Base-by-base conservation (phyloP, 2,329 filamentous ascomycete genomes). In the Fusarium sp. region DNA sequence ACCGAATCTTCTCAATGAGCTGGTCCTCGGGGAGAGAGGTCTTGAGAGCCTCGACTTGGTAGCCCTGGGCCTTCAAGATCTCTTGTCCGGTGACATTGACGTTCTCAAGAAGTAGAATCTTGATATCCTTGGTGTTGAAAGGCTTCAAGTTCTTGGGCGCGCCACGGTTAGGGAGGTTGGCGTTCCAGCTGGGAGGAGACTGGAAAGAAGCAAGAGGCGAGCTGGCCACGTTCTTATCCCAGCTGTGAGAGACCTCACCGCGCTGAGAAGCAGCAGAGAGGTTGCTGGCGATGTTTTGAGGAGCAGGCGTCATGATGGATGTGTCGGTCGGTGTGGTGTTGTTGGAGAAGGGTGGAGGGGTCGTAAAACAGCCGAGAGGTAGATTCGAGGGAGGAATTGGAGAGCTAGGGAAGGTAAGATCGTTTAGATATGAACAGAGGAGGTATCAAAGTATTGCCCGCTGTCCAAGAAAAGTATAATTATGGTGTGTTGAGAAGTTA, bases 1-100 rank as follows among this genome's bases (percentile, higher is more conserved):
- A 95, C 93, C 90, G 89, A 79, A 99, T 99, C 88, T 97, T 99
- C 85, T 97, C 92, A 80, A 99, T 97, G 76, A 99, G 89, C 83
- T 98, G 88, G 75, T 96, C 94, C 80, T 99, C 96, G 1, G 94
- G 91, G 61, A 99, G 85, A 37, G 95, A 97, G 71, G 90, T 91
- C 86, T 98, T 99, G 73, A 95, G 84, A 53, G 90, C 89, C 83
- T 99, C 96, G 37, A 99, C 96, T 83, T 99, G 96, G 81, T 99
- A 99, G 64, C 96, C 96, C 83, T 99, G 95, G 61, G 85, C 86
- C 63, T 84, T 89, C 63, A 99, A 86, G 62, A 98, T 95, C 49
- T 97, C 91, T 76, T 90, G 89, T 17, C 96, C 96, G 27, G 94
- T 93, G 82, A 93, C 86, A 81, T 99, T 99, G 78, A 99, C 93